Conservation (phyloP, 2,329 filamentous ascomycete species). For the Mycogone perniciosa region DNA sequence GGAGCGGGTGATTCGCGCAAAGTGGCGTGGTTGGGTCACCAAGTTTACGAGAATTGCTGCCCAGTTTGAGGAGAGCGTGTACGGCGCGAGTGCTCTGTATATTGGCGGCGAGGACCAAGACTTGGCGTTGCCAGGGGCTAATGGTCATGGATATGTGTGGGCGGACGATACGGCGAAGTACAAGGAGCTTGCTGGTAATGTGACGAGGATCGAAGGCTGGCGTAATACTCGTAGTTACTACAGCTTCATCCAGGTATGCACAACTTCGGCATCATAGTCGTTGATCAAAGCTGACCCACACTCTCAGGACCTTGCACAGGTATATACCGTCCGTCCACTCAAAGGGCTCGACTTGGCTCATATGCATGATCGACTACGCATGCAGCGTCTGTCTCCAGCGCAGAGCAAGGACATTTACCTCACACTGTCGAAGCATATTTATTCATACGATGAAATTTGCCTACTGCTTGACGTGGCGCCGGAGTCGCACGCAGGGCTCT, state of each 20-base stretch:
- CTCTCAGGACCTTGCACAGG: slow-evolving; percentile 56
- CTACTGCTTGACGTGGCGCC: slow-evolving; percentile 76
- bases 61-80: slow-evolving; percentile 92
- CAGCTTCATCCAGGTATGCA: slow-evolving; percentile 75
- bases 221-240: slow-evolving; percentile 93
- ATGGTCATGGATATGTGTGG: slow-evolving; percentile 95
- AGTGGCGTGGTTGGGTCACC: slow-evolving; percentile 91
- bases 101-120: slow-evolving; percentile 72
- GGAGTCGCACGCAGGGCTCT: slow-evolving; percentile 80
- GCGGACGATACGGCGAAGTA: slow-evolving; percentile 72
- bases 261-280: background rate
- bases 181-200: slow-evolving; percentile 84
- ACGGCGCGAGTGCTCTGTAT: slow-evolving; percentile 83
- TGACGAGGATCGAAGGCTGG: slow-evolving; percentile 93
- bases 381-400: slow-evolving; percentile 67
- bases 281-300: too few species aligned
- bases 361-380: slow-evolving; percentile 83
- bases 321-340: slow-evolving; percentile 60
- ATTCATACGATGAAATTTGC: slow-evolving; percentile 78
- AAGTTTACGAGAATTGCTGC: slow-evolving; percentile 90
- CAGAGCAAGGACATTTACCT: slow-evolving; percentile 82
- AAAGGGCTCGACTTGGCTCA: slow-evolving; percentile 84
- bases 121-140: slow-evolving; percentile 49
- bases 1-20: slow-evolving; percentile 81
- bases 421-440: slow-evolving; percentile 67